Conservation (phyloP, 176 grass and related monocot genomes). For the Ananas comosus region DNA sequence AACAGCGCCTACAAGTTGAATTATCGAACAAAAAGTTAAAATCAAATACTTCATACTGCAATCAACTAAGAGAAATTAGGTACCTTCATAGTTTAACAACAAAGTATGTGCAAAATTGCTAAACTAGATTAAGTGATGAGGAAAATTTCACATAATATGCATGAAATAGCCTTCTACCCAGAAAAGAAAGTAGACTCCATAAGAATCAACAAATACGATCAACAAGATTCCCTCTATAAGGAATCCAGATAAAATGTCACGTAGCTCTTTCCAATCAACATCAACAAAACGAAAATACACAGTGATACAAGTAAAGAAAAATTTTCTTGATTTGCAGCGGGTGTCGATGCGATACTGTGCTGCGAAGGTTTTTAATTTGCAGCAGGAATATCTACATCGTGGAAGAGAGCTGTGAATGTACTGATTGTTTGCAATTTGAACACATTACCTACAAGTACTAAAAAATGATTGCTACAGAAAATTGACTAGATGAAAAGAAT, state of each 20-base stretch:
- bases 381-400: too few species aligned
- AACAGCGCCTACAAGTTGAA: constrained; percentile 65
- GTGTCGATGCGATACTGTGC: too few species aligned
- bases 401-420: too few species aligned
- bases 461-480: background rate
- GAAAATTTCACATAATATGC: background rate
- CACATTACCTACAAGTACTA: background rate
- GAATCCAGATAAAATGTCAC: too few species aligned
- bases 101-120: background rate
- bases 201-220: background rate
- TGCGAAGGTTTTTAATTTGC: too few species aligned
- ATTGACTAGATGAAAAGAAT: background rate
- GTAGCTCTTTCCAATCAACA: too few species aligned
- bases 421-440: too few species aligned
- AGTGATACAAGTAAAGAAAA: too few species aligned
- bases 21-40: constrained; percentile 1
- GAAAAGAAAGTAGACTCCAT: background rate
- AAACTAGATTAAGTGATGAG: too few species aligned
- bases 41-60: background rate
- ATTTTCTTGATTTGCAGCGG: too few species aligned
- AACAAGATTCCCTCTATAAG: too few species aligned
- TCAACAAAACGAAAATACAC: too few species aligned
- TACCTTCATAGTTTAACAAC: background rate
- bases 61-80: background rate
- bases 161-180: background rate